Base-by-base conservation (phyloP, 192 early-diverging fungal species). In the Coemansia sp. region DNA sequence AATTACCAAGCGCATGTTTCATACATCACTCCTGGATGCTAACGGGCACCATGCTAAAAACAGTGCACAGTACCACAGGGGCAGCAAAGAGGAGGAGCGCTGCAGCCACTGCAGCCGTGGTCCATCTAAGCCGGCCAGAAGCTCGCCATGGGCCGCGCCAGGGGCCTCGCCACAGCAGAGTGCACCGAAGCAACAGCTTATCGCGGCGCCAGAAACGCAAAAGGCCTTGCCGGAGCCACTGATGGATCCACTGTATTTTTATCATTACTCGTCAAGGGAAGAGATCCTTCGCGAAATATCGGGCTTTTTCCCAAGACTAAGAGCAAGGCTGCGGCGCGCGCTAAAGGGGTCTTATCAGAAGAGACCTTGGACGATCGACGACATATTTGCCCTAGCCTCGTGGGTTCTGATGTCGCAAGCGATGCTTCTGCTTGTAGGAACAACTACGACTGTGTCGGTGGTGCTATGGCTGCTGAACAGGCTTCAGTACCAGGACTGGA, bases 381-480 rank as follows among this genome's bases (percentile, higher is more conserved):
- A 98, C 64, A 83, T 94, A 52, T 86, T 93, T 36, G 95, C 94
- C 1, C 67, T 96, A 70, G 85, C 89, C 46, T 89, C 90, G 4
- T 98, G 94, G 94, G 74, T 92, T 6, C 87, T 94, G 67, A 75
- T 95, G 49, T 92, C 92, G 14, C 87, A 95, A 53, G 86, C 88
- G 6, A 76, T 93, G n/a, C 88, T 94, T 76, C 62, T 96, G 25
- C 65, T 98, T 13, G 83, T 90, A 3, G 93, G 90, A 8, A 96
- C 96, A 0, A 98, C 96, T 0, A 92, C 92, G 9, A 92, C 89
- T 58, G 85, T 95, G 48, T 91, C 89, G 42, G 71, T 96, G 4
- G 67, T 93, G 0, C 68, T 98, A 19, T 85, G 84, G 69, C 75
- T 89, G 6, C 88, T 90, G 3, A 95, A 96, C 74, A 85, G 88